Evolutionary conservation across 2,329 filamentous ascomycete species (phyloP).

Genomic region (Colletotrichum sp.): DNA sequence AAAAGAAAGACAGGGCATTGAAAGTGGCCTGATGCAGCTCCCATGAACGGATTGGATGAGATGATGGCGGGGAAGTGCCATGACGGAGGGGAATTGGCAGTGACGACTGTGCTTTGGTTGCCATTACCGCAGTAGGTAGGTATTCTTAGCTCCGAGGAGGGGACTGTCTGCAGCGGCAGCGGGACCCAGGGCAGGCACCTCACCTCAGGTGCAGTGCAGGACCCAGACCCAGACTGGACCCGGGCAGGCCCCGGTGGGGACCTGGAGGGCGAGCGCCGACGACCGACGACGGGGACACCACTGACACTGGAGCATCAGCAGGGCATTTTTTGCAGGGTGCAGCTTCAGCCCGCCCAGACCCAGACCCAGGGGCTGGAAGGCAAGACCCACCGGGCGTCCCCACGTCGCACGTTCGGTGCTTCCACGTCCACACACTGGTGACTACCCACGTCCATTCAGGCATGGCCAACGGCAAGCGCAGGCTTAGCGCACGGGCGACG

Average conservation of each 20-base stretch:
- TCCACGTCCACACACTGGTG: background rate
- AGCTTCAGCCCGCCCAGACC: background rate
- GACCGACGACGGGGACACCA: background rate
- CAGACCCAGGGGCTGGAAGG: background rate
- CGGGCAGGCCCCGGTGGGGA: background rate
- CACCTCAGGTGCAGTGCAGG: background rate
- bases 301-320: background rate
- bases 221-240: background rate
- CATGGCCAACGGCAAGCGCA: background rate
- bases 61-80: slow-evolving; percentile 18
- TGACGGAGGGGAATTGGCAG: background rate
- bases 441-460: background rate
- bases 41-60: slow-evolving; percentile 9
- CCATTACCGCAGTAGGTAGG: background rate
- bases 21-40: slow-evolving; percentile 21
- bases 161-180: background rate
- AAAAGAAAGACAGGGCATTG: slow-evolving; percentile 1
- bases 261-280: background rate
- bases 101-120: background rate
- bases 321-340: background rate
- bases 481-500: background rate
- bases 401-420: background rate
- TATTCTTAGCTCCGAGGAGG: background rate
- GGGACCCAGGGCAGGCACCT: background rate
- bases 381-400: background rate